These are phyloP conservation scores for Grosmannia huntii DNA, from an alignment of 2,329 filamentous ascomycete species.

Conservation along the genomic window DNA sequence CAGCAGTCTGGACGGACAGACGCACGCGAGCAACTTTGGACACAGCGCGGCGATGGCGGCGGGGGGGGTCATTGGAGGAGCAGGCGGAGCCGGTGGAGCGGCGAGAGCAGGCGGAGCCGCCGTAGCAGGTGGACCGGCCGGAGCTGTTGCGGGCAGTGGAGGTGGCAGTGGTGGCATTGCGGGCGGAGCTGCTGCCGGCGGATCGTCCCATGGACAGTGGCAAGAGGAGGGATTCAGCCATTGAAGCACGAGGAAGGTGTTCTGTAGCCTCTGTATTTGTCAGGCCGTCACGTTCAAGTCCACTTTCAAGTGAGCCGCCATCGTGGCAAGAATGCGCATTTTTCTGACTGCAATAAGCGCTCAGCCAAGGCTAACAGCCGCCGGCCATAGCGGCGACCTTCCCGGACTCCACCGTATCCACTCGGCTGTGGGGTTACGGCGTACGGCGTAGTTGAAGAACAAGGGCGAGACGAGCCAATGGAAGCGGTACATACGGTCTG, in stretches of 20 bases:
- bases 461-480: too few relatives aligned
- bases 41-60: slow-evolving; percentile 31
- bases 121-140: slow-evolving; percentile 16
- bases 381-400: slow-evolving; percentile 3
- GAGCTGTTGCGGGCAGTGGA: slow-evolving; percentile 17
- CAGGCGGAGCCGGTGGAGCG: slow-evolving; percentile 17
- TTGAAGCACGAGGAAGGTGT: slow-evolving; percentile 10
- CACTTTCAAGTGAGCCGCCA: too few relatives aligned
- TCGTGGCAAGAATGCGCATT: too few relatives aligned
- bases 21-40: slow-evolving; percentile 44
- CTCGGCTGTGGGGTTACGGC: too few relatives aligned
- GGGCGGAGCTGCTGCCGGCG: slow-evolving; percentile 19
- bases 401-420: too few relatives aligned
- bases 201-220: slow-evolving; percentile 41
- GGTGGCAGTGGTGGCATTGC: slow-evolving; percentile 16
- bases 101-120: slow-evolving; percentile 16
- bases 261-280: neutral
- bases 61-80: slow-evolving; percentile 23
- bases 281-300: neutral
- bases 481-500: too few relatives aligned
- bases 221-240: slow-evolving; percentile 47
- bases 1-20: slow-evolving; percentile 53
- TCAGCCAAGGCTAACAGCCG: neutral
- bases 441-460: too few relatives aligned
- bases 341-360: neutral